Base-by-base conservation (phyloP, 2,329 filamentous ascomycete species). In the Pleomassaria siparia region DNA sequence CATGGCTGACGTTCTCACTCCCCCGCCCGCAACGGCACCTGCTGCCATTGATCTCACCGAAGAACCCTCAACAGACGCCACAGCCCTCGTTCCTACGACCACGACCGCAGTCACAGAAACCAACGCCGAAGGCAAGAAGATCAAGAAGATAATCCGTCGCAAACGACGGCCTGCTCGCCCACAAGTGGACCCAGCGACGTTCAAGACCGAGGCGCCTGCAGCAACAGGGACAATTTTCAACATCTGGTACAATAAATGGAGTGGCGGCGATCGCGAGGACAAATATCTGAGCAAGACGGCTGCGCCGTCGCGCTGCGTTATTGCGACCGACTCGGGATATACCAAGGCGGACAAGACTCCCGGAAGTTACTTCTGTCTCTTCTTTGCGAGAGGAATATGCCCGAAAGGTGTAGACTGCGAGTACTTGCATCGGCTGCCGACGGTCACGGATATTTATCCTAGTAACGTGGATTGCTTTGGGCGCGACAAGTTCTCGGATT, bases 201-300 rank as follows among this genome's bases (percentile, higher is more conserved):
- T 95, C 73, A 89, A 87, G 60, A 86, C 86, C 26, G 90, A 96
- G 61, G 87, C 89, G 3, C 90, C 91, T 13, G 88, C 89, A 1
- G 91, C 97, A 64, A 97, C 92, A 0, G 94, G 94, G 44, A 95
- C 89, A 0, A 90, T 91, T 49, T 99, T 94, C 80, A 99, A 99
- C 73, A 95, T 95, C 64, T 96, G 91, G 92, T 96, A 96, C 75
- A 96, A 96, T 76, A 97, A 96, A 74, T 97, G 92, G 91, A 88
- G 86, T 1, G 94, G 94, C 57, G 94, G 94, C 64, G 94, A 99
- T 72, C 84, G 91, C 51, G 92, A 97, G 67, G 91, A 95, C 76
- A 90, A 91, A 60, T 91, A 92, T 64, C 81, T 91, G 3, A 89
- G 87, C 28, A 87, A 96, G 66, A 88, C 86, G 0, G 82, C 86